These are phyloP conservation scores for Fraxinus greggii DNA, from an alignment of 305 asterid genomes.

Conservation along the genomic window DNA sequence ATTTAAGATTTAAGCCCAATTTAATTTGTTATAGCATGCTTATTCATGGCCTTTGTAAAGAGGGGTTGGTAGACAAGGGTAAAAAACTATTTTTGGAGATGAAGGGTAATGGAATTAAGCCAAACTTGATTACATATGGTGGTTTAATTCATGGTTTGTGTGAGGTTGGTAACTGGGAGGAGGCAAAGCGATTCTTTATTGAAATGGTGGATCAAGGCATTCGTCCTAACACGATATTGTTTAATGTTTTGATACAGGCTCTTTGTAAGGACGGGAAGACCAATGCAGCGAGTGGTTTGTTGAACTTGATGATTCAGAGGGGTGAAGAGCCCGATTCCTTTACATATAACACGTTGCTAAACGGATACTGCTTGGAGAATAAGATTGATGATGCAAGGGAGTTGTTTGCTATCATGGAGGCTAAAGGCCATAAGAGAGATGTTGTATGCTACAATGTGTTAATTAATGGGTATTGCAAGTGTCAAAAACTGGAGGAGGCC, in stretches of 20 bases:
- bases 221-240: slow-evolving; percentile 7
- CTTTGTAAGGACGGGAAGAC: slow-evolving; percentile 31
- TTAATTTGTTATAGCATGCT: slow-evolving; percentile 26
- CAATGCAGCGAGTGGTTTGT: slow-evolving; percentile 25
- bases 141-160: background rate
- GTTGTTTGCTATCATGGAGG: background rate
- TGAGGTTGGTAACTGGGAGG: slow-evolving; percentile 24
- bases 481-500: slow-evolving; percentile 26
- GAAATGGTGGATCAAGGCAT: slow-evolving; percentile 37
- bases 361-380: slow-evolving; percentile 32
- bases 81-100: background rate
- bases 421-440: slow-evolving; percentile 1
- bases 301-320: slow-evolving; percentile 5
- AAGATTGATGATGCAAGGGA: background rate
- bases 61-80: background rate
- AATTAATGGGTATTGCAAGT: slow-evolving; percentile 33
- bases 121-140: background rate
- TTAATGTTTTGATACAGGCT: slow-evolving; percentile 28
- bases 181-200: slow-evolving; percentile 28
- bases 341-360: slow-evolving; percentile 32
- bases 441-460: slow-evolving; percentile 29
- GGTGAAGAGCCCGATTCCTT: slow-evolving; percentile 35
- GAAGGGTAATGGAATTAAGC: background rate
- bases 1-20: slow-evolving; percentile 21
- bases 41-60: slow-evolving; percentile 11